Percentiles rank a stretch among this genome's conserved stretches.
Evolutionary conservation across 805 yeast species (phyloP).

Genomic region (Ogataea henricii): DNA sequence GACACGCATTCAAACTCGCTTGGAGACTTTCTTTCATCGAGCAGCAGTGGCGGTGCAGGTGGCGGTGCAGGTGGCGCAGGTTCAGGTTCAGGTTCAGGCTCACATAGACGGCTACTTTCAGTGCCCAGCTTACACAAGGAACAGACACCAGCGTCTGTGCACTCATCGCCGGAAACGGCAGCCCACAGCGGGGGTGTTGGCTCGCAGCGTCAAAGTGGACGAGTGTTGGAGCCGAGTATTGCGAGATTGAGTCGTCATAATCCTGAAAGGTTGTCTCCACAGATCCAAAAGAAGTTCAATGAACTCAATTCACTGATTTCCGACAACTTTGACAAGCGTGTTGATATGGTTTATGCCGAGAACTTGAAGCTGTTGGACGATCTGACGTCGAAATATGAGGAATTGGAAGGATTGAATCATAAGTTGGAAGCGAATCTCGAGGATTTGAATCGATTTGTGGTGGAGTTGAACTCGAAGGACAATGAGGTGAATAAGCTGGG

Average conservation of each 20-base stretch:
- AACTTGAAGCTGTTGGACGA: slow-evolving; percentile 32
- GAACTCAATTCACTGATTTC: slow-evolving; percentile 30
- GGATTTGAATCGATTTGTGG: slow-evolving; percentile 32
- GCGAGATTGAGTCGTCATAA: slow-evolving; percentile 3
- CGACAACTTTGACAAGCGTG: slow-evolving; percentile 25
- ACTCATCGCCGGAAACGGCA: slow-evolving; percentile 7
- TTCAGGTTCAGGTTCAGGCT: not conserved
- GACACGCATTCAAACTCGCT: slow-evolving; percentile 15
- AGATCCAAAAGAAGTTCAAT: slow-evolving; percentile 32
- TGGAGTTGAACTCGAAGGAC: slow-evolving; percentile 31
- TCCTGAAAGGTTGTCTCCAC: slow-evolving; percentile 20
- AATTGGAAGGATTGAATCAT: slow-evolving; percentile 30
- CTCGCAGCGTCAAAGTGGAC: not conserved
- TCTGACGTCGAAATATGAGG: slow-evolving; percentile 28
- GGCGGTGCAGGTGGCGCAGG: not conserved
- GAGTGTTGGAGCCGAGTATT: slow-evolving; percentile 12
- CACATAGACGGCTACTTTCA: slow-evolving; percentile 14
- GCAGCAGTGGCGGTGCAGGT: slow-evolving; percentile 9
- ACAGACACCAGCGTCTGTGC: not conserved
- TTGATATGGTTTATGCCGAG: slow-evolving; percentile 31
- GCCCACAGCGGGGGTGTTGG: not conserved
- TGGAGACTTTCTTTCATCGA: slow-evolving; percentile 9
- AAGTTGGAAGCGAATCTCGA: slow-evolving; percentile 31
- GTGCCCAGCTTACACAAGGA: slow-evolving; percentile 12
- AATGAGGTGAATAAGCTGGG: slow-evolving; percentile 26